Conservation (phyloP, 805 yeast genomes). For the Starmerella bacillaris region DNA sequence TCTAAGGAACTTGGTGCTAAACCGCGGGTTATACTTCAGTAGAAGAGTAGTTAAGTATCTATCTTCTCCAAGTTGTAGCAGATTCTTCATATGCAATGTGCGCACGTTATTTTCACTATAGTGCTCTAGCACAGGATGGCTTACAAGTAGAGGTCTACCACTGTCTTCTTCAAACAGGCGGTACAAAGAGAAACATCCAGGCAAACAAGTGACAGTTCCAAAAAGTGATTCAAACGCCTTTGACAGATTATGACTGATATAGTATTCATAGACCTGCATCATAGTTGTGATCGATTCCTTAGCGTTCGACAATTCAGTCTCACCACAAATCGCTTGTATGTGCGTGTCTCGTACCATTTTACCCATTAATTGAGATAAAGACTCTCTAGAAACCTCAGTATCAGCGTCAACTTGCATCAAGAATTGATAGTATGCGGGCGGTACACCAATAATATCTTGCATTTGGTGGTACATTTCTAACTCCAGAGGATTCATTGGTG, state of each 20-base stretch:
- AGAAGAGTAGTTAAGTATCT: conserved; percentile 39
- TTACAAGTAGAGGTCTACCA: conserved; percentile 43
- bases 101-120: conserved; percentile 39
- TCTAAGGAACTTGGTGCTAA: conserved; percentile 37
- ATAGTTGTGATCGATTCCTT: conserved; percentile 36
- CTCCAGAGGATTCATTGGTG: conserved; percentile 43
- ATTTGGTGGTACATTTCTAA: conserved; percentile 36
- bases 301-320: conserved; percentile 39
- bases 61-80: conserved; percentile 46
- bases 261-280: conserved; percentile 47
- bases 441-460: conserved; percentile 40
- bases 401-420: conserved; percentile 48
- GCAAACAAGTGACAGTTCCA: conserved; percentile 48
- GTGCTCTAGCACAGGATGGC: conserved; percentile 39
- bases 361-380: conserved; percentile 37
- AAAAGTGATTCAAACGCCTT: conserved; percentile 46
- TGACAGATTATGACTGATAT: conserved; percentile 44
- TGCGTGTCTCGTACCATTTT: conserved; percentile 37
- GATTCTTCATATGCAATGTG: conserved; percentile 41
- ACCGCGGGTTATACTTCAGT: conserved; percentile 38
- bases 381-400: conserved; percentile 37
- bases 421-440: conserved; percentile 38
- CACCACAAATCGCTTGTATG: conserved; percentile 46
- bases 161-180: conserved; percentile 36
- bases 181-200: conserved; percentile 47